These are phyloP conservation scores for Incumbomyces lentus DNA, from an alignment of 2,329 filamentous ascomycete genomes.

Conservation along the genomic window DNA sequence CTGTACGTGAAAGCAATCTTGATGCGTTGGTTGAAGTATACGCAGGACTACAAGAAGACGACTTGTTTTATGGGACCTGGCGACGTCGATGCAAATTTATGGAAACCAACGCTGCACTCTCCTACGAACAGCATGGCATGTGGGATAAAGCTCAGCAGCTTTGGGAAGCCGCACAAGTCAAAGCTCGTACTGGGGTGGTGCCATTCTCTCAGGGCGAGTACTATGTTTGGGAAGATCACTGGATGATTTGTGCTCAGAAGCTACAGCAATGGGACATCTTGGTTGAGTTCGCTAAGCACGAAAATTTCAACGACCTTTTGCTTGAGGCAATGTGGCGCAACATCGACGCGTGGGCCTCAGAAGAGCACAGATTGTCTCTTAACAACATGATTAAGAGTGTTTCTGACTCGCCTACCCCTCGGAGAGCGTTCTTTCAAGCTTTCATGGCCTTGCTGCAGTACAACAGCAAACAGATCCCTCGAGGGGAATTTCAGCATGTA, in stretches of 20 bases:
- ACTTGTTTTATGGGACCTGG: conserved; percentile 97
- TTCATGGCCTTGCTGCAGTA: conserved; percentile 96
- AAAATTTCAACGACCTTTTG: conserved; percentile 93
- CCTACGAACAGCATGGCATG: conserved; percentile 97
- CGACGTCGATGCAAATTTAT: conserved; percentile 89
- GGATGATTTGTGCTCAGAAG: conserved; percentile 95
- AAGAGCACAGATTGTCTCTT: conserved; percentile 76
- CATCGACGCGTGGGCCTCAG: conserved; percentile 85
- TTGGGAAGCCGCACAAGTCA: conserved; percentile 94
- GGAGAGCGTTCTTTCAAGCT: conserved; percentile 92
- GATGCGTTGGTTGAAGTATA: conserved; percentile 95
- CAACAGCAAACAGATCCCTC: conserved; percentile 74
- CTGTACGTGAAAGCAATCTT: conserved; percentile 83
- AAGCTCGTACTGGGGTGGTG: conserved; percentile 88
- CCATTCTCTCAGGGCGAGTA: conserved; percentile 96
- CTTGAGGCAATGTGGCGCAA: conserved; percentile 93
- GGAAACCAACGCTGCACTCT: conserved; percentile 92
- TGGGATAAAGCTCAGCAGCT: conserved; percentile 98
- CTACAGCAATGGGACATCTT: conserved; percentile 98
- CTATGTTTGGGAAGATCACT: conserved; percentile 99
- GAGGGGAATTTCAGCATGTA: conserved; percentile 72
- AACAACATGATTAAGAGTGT: conserved; percentile 93
- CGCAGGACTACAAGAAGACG: conserved; percentile 80
- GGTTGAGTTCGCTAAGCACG: conserved; percentile 95
- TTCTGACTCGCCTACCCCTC: conserved; percentile 90